Evolutionary conservation across 257 asterid genomes (phyloP), one percentile per base, ranked within the genome.

Genomic region (Osmanthus fragrans): DNA sequence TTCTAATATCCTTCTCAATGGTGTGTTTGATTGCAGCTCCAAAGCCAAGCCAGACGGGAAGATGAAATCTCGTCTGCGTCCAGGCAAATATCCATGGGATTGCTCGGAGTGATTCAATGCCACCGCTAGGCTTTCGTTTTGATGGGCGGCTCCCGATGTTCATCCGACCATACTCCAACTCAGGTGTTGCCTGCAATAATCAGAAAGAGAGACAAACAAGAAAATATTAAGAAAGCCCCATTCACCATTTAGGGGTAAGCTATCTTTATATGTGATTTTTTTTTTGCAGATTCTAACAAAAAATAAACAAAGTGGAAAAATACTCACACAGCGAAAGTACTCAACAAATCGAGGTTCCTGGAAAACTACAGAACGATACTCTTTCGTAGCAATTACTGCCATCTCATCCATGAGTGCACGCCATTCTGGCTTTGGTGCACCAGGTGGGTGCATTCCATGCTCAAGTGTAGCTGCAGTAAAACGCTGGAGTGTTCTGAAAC

Each of bases 21-120:
- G 77, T 77, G 21, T 89, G 92, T 75, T 86, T 85, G 80, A 94
- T 79, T 19, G 98, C 97, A 37, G 86, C 89, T 34, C 96, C 98
- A 72, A 94, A 92, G 23, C 98, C 97, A 51, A 94, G 97, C 98
- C 98, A 94, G 65, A 94, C 98, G 0, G 98, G 98, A 29, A 94
- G 97, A 84, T 94, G 98, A 72, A 94, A 94, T 67, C 98, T 89
- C 4, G 98, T 94, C 77, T 94, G 98, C 1, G 98, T 94, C 98
- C 98, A 94, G n/a, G 98, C 98, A 73, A 94, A 94, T 84, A 94
- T 94, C 98, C 97, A 94, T 18, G 98, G 98, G 81, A 94, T 94
- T 64, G 97, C 98, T 76, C 98, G 81, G 23, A 94, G 94, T 10
- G 98, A 90, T 85, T 94, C 98, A 80, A 94, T 94, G 65, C 97